Evolutionary conservation across 164 flowering plant species (phyloP).

Genomic region (Cinnamomum chago): DNA sequence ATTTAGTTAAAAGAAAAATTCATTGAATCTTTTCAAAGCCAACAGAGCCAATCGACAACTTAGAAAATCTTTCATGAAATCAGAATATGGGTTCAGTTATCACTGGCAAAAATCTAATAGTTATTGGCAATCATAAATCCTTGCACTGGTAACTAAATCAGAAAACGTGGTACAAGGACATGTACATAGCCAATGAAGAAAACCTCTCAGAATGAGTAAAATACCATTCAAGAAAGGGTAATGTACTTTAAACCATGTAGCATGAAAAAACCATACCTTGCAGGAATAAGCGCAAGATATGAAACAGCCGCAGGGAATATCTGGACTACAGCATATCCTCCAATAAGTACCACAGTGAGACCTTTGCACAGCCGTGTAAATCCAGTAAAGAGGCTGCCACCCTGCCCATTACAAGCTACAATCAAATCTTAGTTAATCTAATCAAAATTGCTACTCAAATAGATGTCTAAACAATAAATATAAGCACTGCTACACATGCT

Average conservation of each 20-base stretch:
- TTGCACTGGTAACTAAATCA: not conserved
- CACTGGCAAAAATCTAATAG: not conserved
- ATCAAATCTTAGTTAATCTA: slow-evolving; percentile 30
- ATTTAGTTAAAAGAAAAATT: no score
- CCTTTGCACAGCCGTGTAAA: slow-evolving; percentile 88
- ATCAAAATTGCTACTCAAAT: slow-evolving; percentile 21
- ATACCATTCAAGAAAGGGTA: not conserved
- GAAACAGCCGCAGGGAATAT: slow-evolving; percentile 59
- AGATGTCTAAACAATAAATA: not conserved
- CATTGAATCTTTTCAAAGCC: no score
- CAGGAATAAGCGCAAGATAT: slow-evolving; percentile 90
- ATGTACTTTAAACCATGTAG: not conserved
- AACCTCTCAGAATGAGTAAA: not conserved
- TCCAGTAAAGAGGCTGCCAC: slow-evolving; percentile 42
- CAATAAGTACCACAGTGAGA: slow-evolving; percentile 63
- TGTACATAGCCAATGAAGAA: not conserved
- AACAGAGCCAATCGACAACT: no score
- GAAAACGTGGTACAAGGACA: not conserved
- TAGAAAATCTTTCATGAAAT: not conserved
- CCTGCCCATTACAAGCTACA: slow-evolving; percentile 35
- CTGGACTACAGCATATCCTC: slow-evolving; percentile 64
- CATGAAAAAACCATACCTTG: slow-evolving; percentile 41
- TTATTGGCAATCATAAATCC: not conserved
- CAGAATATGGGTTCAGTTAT: not conserved
- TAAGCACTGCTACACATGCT: not conserved